A percentile compares a stretch with the other conserved stretches of the same genome.
Evolutionary conservation across 345 rosid genomes (phyloP).

Genomic region (Syzygium aromaticum): DNA sequence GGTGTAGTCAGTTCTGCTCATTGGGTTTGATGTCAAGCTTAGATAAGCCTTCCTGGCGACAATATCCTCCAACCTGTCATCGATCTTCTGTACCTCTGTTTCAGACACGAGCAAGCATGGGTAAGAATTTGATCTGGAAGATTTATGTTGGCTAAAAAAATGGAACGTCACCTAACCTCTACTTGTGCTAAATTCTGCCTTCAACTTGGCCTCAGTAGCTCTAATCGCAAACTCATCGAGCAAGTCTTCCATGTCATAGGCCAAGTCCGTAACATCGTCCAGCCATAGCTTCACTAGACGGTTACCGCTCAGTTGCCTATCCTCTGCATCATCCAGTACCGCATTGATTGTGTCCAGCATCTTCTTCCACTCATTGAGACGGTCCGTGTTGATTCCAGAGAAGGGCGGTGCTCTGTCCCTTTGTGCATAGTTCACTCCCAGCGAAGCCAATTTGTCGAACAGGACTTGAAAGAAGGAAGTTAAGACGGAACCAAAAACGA

Average conservation of each 20-base stretch:
- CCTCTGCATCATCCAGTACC: not conserved
- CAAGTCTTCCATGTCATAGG: not conserved
- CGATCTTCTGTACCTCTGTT: not conserved
- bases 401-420: no score
- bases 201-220: accelerated
- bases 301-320: not conserved
- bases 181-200: not conserved
- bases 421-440: not conserved
- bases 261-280: not conserved
- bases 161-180: not conserved
- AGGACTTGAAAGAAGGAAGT: not conserved
- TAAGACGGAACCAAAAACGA: no score
- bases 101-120: accelerated
- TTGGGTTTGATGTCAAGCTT: no score
- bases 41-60: not conserved
- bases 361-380: not conserved
- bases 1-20: not conserved
- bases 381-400: not conserved
- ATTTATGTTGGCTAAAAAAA: not conserved
- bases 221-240: not conserved
- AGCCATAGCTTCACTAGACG: not conserved
- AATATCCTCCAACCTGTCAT: not conserved
- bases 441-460: not conserved
- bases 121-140: no score
- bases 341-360: not conserved